Evolutionary conservation across 306 rosid genomes (phyloP).

Genomic region (Pueraria montana): DNA sequence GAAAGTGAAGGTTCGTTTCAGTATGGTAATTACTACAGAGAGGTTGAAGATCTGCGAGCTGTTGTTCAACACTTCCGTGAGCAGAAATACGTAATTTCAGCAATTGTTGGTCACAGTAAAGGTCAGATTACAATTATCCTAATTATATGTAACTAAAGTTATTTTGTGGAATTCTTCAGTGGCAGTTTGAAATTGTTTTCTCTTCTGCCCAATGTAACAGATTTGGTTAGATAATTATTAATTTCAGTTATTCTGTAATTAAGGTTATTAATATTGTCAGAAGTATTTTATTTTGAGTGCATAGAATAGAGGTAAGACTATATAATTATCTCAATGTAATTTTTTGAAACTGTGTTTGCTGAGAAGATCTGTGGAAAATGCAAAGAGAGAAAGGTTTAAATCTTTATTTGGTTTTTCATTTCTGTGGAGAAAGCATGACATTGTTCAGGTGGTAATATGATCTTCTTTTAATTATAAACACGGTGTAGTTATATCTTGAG

Average conservation of each 20-base stretch:
- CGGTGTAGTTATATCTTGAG: conserved; percentile 11
- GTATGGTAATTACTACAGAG: conserved; percentile 89
- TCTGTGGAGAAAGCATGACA: conserved; percentile 32
- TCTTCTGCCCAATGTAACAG: not conserved
- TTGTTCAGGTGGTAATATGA: not conserved
- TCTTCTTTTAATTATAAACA: conserved; percentile 4
- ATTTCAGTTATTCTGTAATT: not conserved
- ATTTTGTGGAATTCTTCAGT: conserved; percentile 15
- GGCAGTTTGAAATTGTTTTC: conserved; percentile 35
- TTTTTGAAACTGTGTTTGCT: conserved; percentile 20
- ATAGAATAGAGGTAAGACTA: conserved; percentile 7
- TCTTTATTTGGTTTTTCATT: conserved; percentile 17
- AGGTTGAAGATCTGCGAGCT: conserved; percentile 79
- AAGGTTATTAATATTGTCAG: conserved; percentile 8
- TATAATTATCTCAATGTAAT: conserved; percentile 17
- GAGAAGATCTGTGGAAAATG: conserved; percentile 23
- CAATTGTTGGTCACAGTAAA: conserved; percentile 93
- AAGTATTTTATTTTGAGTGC: conserved; percentile 26
- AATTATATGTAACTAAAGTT: conserved; percentile 35
- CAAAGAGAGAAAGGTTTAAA: conserved; percentile 26
- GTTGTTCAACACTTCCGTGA: conserved; percentile 72
- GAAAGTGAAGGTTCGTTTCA: conserved; percentile 90
- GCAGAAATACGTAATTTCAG: conserved; percentile 56
- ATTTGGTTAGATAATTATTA: not conserved
- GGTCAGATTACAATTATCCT: conserved; percentile 58